These are phyloP conservation scores for Dimocarpus longan DNA, from an alignment of 345 rosid genomes.

Conservation along the genomic window DNA sequence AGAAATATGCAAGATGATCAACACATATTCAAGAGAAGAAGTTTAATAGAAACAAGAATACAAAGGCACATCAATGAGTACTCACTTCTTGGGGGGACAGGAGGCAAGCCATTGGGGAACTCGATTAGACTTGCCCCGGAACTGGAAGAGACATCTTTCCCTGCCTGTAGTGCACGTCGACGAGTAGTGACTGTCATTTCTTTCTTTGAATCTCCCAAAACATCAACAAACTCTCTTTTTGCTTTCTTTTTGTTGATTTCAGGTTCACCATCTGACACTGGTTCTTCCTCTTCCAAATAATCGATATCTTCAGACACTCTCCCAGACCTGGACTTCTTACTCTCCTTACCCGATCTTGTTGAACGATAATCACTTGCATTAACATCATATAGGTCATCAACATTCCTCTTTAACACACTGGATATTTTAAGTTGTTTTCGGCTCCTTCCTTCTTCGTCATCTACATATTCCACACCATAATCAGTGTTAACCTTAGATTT, in stretches of 20 bases:
- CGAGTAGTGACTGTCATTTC: constrained; percentile 54
- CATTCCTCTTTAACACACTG: constrained; percentile 42
- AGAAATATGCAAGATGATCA: not conserved
- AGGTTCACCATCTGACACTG: constrained; percentile 41
- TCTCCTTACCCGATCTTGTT: constrained; percentile 33
- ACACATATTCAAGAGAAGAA: not conserved
- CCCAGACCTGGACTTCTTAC: constrained; percentile 39
- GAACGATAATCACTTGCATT: constrained; percentile 31
- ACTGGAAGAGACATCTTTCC: constrained; percentile 39
- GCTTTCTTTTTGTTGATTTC: constrained; percentile 43
- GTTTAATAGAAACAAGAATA: not conserved
- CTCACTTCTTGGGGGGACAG: constrained; percentile 60
- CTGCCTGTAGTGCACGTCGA: constrained; percentile 57
- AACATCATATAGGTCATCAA: constrained; percentile 39
- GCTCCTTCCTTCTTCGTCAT: constrained; percentile 31
- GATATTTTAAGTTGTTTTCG: constrained; percentile 47
- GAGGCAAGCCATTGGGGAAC: constrained; percentile 61
- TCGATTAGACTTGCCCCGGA: constrained; percentile 36
- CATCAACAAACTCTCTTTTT: constrained; percentile 44
- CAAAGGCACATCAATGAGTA: constrained; percentile 7
- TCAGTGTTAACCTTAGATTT: constrained; percentile 30
- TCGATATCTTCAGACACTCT: constrained; percentile 39
- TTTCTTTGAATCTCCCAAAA: constrained; percentile 41
- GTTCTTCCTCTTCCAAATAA: constrained; percentile 48
- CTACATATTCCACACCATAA: constrained; percentile 30